Conservation (phyloP, 495 filamentous ascomycete genomes). For the Platismatia glauca region DNA sequence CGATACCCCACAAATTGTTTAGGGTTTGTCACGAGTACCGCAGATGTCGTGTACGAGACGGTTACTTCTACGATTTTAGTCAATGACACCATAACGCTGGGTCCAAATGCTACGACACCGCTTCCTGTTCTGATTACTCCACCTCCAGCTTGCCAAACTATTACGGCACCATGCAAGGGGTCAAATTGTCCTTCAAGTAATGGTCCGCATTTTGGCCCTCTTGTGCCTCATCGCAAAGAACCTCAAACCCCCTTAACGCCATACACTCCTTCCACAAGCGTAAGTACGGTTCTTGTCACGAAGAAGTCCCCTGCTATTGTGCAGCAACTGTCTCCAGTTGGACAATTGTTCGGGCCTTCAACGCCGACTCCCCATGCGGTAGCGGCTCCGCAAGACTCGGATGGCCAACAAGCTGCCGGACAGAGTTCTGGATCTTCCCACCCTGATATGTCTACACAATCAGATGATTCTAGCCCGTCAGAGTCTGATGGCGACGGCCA, state of each 20-base stretch:
- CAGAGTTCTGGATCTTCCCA: neutral
- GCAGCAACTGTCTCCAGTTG: neutral
- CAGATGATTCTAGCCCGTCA: neutral
- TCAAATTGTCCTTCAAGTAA: neutral
- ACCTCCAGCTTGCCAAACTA: neutral
- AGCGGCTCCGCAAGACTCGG: neutral
- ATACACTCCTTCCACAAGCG: neutral
- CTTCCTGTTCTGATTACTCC: neutral
- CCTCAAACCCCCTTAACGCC: neutral
- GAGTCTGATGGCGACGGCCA: neutral
- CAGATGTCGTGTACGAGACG: neutral
- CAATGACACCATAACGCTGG: slow-evolving; percentile 1
- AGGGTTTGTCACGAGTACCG: neutral
- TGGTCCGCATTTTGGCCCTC: neutral
- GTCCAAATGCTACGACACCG: neutral
- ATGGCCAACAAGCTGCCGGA: neutral
- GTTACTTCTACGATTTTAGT: neutral
- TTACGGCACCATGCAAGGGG: neutral
- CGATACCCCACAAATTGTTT: neutral
- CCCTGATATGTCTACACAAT: neutral
- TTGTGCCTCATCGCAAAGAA: too few relatives aligned
- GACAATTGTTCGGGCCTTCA: neutral
- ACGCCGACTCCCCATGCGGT: neutral
- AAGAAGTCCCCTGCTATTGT: slow-evolving; percentile 8
- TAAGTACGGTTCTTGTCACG: slow-evolving; percentile 16